These are phyloP conservation scores for Friedmanniomyces simplex DNA, from an alignment of 495 filamentous ascomycete genomes.

Conservation along the genomic window DNA sequence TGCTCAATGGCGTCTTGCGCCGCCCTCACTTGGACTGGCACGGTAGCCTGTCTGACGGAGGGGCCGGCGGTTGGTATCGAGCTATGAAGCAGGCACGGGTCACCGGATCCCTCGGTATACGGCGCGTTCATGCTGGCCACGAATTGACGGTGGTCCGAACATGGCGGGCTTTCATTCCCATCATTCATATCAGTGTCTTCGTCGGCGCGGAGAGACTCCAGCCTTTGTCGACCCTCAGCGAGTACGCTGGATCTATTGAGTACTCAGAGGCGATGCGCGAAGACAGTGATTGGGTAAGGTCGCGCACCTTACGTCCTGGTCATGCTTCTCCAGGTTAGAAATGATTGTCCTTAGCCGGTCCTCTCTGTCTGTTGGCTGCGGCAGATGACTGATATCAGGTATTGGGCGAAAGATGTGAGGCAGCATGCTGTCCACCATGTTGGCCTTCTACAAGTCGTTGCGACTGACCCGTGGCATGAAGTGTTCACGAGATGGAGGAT, in stretches of 20 bases:
- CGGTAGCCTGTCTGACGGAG: background rate
- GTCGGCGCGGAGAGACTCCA: background rate
- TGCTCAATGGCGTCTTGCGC: background rate
- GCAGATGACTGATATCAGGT: background rate
- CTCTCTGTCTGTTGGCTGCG: background rate
- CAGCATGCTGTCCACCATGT: background rate
- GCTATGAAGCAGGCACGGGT: background rate
- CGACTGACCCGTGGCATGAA: no score
- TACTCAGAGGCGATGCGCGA: background rate
- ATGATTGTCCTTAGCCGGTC: conserved; percentile 1
- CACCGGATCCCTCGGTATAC: background rate
- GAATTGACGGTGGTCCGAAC: background rate
- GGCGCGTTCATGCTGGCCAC: background rate
- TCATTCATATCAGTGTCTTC: background rate
- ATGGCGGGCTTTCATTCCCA: background rate
- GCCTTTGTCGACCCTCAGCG: background rate
- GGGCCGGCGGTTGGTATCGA: background rate
- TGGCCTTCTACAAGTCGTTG: background rate
- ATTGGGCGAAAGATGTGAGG: conserved; percentile 5
- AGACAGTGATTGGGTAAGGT: background rate
- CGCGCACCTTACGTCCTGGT: background rate
- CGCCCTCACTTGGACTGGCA: background rate
- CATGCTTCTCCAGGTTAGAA: background rate
- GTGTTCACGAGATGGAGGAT: no score
- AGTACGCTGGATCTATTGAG: background rate